Base-by-base conservation (phyloP, 1,139 yeast genomes). In the Martiniozyma asiatica region DNA sequence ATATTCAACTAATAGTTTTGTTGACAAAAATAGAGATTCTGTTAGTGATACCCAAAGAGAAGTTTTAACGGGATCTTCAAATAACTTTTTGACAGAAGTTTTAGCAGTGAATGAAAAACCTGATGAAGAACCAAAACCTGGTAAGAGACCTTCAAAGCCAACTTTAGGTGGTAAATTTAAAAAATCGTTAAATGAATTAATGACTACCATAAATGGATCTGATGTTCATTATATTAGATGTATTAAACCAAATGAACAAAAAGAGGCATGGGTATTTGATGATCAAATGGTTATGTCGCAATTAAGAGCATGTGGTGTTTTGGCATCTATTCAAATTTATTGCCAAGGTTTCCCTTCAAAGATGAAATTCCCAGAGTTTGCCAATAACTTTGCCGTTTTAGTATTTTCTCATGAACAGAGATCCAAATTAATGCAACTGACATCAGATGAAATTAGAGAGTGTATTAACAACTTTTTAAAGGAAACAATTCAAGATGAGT, bases 271-370 rank as follows among this genome's bases (percentile, higher is more conserved):
- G 98, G 79, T 76, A 51, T 89, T 89, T 58, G 95, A 85, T 50
- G 85, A 94, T 20, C 68, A 87, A 32, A 85, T 89, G 96, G 98
- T 89, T 27, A 65, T 89, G 40, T 78, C 94, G 6, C 98, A 89
- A 56, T 67, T 89, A 42, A 73, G 98, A 50, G 98, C 98, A 11
- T 89, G 98, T 65, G 98, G 98, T 74, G 98, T 89, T 30, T 65
- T 89, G 44, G 98, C 92, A 56, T 89, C 98, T 2, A 89, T 89
- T 50, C 67, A 94, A 47, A 89, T 89, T 32, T 87, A 97, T 8
- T 87, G 96, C 59, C 97, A 95, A 30, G 98, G 98, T 22, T 89
- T 85, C 67, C 98, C 98, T 20, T 79, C 96, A 0, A 68, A 97
- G 51, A 85, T 96, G 92, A 71, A 94, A 1, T 89, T 84, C 51